These are phyloP conservation scores for Neocallimastix lanati DNA, from an alignment of 192 early-diverging fungal genomes.

Conservation along the genomic window DNA sequence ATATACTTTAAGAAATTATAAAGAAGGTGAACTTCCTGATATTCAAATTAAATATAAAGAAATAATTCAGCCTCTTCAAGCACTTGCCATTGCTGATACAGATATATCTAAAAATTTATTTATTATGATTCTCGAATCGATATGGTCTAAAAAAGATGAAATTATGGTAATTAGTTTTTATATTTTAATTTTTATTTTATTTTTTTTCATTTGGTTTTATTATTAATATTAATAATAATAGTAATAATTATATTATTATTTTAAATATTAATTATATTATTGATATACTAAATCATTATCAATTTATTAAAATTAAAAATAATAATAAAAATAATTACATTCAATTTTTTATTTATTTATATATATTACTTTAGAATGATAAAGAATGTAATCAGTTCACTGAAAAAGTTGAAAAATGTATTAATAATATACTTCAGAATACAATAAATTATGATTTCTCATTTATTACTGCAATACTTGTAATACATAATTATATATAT, in stretches of 20 bases:
- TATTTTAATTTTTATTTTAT: too few relatives aligned
- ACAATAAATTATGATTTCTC: background rate
- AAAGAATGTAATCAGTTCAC: background rate
- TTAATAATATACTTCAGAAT: background rate
- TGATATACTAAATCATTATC: too few relatives aligned
- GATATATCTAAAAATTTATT: conserved; percentile 28
- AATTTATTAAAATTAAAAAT: too few relatives aligned
- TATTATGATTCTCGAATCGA: background rate
- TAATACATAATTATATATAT: background rate
- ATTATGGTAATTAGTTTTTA: background rate
- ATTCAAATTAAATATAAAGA: conserved; percentile 50
- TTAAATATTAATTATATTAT: too few relatives aligned
- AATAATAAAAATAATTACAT: too few relatives aligned
- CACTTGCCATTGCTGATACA: conserved; percentile 29
- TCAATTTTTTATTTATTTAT: too few relatives aligned
- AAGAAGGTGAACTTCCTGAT: conserved; percentile 58
- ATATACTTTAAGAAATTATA: conserved; percentile 37
- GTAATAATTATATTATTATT: too few relatives aligned
- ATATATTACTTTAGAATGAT: background rate
- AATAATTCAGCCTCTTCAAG: conserved; percentile 43
- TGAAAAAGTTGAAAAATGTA: background rate
- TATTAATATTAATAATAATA: too few relatives aligned
- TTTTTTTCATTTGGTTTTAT: too few relatives aligned
- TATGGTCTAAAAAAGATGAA: background rate
- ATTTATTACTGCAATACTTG: background rate